Base-by-base conservation (phyloP, 2,329 filamentous ascomycete genomes). In the Hypoxylon sp. region DNA sequence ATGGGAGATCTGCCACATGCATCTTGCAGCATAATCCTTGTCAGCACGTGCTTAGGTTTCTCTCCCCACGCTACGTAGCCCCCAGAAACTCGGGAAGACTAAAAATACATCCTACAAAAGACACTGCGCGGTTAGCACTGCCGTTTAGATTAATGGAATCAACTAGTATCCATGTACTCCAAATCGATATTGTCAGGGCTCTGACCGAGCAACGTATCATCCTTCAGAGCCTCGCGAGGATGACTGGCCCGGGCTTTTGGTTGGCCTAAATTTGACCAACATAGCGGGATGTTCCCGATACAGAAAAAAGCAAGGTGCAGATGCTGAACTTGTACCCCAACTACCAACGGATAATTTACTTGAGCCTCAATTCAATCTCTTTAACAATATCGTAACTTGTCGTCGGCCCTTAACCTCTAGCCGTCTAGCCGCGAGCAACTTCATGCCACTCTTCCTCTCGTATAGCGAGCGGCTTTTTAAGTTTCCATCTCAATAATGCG, bases 11-110 rank as follows among this genome's bases (percentile, higher is more conserved):
- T 62, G 41, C 27, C 16, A n/a, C n/a, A n/a, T n/a, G n/a, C 16
- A 63, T 60, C 62, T 59, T 68, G 62, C 65, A 62, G 63, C 45
- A 62, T 65, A 12, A 57, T 51, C 65, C 65, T 56, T 65, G 65
- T 45, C 14, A 39, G 29, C 65, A 68, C 58, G 61, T 67, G 65
- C 57, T 47, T 46, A 29, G n/a, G 53, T 57, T 47, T 58, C 48
- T 47, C 43, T 16, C 43, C 21, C 23, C 30, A 56, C 25, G 41
- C 50, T 56, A 60, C 46, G 1, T 48, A 54, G 21, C 25, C 30
- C 32, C 57, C 51, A 53, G 47, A 32, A 27, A 56, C 23, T 59
- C 50, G 48, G 54, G 21, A 52, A 43, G 2, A 9, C 23, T 48
- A 53, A 58, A 45, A n/a, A 34, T 52, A 48, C n/a, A 30, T 39